A percentile compares a stretch with the other conserved stretches of the same genome.
Evolutionary conservation across 164 flowering plant genomes (phyloP).

Genomic region (Cinnamomum chago): DNA sequence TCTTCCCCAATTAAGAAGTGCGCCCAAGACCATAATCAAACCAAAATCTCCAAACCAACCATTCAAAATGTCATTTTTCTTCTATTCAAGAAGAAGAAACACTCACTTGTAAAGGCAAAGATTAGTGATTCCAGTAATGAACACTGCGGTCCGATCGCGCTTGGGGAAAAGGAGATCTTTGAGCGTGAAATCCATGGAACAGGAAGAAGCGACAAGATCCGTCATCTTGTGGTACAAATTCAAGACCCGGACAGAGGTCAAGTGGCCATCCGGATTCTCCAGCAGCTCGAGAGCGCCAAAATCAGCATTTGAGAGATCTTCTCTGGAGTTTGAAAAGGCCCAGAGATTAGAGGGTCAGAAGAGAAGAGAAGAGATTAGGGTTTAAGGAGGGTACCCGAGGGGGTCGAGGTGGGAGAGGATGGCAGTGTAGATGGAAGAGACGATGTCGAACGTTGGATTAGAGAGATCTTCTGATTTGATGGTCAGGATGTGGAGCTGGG

Average conservation of each 20-base stretch:
- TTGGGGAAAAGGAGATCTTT: conserved; percentile 67
- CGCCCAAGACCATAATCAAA: too few relatives aligned
- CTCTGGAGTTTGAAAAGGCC: conserved; percentile 35
- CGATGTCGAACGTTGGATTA: conserved; percentile 47
- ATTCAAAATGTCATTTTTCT: too few relatives aligned
- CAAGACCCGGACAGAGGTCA: conserved; percentile 42
- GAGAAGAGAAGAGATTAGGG: background rate
- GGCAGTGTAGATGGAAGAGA: conserved; percentile 5
- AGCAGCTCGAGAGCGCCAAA: conserved; percentile 64
- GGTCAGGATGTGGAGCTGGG: conserved; percentile 37
- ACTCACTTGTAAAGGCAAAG: conserved; percentile 60
- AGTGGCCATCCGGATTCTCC: conserved; percentile 74
- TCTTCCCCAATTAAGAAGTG: too few relatives aligned
- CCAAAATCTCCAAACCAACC: too few relatives aligned
- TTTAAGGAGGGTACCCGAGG: conserved; percentile 29
- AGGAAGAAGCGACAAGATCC: conserved; percentile 43
- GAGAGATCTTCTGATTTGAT: conserved; percentile 44
- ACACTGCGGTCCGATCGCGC: conserved; percentile 40
- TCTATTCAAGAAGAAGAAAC: background rate
- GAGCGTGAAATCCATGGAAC: conserved; percentile 49
- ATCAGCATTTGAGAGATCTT: conserved; percentile 61
- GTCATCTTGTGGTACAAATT: conserved; percentile 53
- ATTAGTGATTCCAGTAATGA: conserved; percentile 66
- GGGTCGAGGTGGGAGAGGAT: conserved; percentile 45
- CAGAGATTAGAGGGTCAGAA: background rate